Evolutionary conservation across 2,329 filamentous ascomycete species (phyloP).

Genomic region (Cordyceps javanica): DNA sequence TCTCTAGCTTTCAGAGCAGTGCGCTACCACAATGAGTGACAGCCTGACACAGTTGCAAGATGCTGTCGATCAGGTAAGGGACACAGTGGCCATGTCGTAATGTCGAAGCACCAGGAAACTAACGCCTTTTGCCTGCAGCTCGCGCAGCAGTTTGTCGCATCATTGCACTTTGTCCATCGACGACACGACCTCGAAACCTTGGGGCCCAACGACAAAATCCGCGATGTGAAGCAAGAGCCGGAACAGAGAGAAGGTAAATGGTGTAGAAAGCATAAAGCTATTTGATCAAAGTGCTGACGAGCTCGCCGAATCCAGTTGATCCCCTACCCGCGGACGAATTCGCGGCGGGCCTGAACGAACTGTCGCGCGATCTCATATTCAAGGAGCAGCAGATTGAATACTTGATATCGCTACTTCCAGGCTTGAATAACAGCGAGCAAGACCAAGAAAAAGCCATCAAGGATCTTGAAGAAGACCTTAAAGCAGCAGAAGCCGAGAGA

Average conservation of each 20-base stretch:
- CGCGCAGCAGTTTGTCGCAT: constrained; percentile 62
- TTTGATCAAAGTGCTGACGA: background rate
- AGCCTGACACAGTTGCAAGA: constrained; percentile 79
- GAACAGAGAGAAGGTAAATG: constrained; percentile 44
- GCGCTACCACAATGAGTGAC: constrained; percentile 55
- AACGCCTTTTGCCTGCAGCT: constrained; percentile 38
- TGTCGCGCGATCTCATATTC: constrained; percentile 68
- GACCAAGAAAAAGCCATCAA: constrained; percentile 65
- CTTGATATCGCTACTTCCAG: constrained; percentile 68
- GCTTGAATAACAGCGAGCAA: constrained; percentile 69
- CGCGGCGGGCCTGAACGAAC: constrained; percentile 60
- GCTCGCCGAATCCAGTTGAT: constrained; percentile 40
- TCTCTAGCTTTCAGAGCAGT: background rate
- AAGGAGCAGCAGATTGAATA: constrained; percentile 81
- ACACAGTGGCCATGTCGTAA: too few relatives aligned
- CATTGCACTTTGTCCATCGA: constrained; percentile 58
- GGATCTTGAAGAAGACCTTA: constrained; percentile 59
- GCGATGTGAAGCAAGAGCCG: constrained; percentile 50
- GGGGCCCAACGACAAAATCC: constrained; percentile 50
- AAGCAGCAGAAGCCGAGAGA: constrained; percentile 55
- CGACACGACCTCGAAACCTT: constrained; percentile 62
- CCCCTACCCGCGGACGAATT: constrained; percentile 59
- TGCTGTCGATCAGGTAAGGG: constrained; percentile 68
- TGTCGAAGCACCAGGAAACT: background rate
- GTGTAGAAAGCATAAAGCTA: background rate